These are phyloP conservation scores for Actinomortierella wolfii DNA, from an alignment of 371 early-diverging fungal species.

Conservation along the genomic window DNA sequence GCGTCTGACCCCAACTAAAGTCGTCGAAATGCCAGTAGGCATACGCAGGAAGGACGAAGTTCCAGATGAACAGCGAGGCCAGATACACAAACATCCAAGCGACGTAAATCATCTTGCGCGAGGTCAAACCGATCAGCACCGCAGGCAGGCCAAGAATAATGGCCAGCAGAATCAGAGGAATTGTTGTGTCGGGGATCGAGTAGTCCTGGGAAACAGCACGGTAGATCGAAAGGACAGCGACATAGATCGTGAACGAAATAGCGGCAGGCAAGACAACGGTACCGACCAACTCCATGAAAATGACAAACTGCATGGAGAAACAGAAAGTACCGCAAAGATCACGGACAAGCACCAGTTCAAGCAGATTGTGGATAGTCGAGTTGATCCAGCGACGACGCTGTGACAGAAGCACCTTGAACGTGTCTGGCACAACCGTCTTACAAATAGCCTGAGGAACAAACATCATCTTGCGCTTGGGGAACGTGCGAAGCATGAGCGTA, in stretches of 20 bases:
- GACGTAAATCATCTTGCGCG: constrained; percentile 88
- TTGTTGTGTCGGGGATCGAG: constrained; percentile 55
- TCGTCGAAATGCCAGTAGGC: constrained; percentile 99
- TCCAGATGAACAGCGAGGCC: constrained; percentile 96
- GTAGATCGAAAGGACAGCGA: constrained; percentile 71
- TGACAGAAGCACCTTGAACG: constrained; percentile 91
- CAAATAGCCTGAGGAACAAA: constrained; percentile 98
- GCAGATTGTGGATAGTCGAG: constrained; percentile 97
- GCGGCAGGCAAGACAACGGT: constrained; percentile 98
- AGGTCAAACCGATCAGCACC: constrained; percentile 90
- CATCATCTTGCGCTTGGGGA: constrained; percentile 96
- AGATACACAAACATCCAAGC: constrained; percentile 98
- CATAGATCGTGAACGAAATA: constrained; percentile 88
- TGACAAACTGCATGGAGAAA: constrained; percentile 99
- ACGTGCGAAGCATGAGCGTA: constrained; percentile 97
- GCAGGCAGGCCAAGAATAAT: constrained; percentile 93
- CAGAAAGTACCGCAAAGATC: constrained; percentile 99
- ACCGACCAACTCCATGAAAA: constrained; percentile 97
- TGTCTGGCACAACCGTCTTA: constrained; percentile 96
- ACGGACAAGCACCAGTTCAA: constrained; percentile 93
- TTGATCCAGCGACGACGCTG: constrained; percentile 99
- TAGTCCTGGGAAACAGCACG: constrained; percentile 44
- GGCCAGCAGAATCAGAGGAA: constrained; percentile 83
- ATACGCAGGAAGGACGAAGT: constrained; percentile 95
- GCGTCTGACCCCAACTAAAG: constrained; percentile 98